phyloP scores from a whole-genome alignment of 2,329 filamentous ascomycete genomes.

The Alternaria sp. region DNA sequence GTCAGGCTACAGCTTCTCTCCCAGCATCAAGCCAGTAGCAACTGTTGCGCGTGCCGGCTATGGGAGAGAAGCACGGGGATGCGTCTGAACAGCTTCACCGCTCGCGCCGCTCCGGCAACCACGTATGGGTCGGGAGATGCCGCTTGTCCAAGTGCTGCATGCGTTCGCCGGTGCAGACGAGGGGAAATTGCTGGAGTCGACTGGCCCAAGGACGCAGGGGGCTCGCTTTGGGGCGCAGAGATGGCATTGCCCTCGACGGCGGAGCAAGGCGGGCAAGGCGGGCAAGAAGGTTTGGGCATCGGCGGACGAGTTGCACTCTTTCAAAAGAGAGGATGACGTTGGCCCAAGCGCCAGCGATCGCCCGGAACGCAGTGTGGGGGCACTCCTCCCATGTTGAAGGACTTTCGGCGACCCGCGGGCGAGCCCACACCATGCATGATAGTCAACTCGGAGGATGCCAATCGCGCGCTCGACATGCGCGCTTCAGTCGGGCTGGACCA shows the following conservation, averaged over 20 bases:
- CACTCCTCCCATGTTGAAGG: constrained; percentile 13
- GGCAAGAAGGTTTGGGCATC: background rate
- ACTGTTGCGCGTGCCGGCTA: constrained; percentile 10
- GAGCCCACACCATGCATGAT: constrained; percentile 19
- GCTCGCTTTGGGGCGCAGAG: background rate
- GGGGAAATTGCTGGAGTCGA: background rate
- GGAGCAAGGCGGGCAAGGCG: background rate
- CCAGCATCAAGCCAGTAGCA: constrained; percentile 24
- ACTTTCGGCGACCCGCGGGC: constrained; percentile 17
- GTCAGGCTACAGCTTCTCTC: constrained; percentile 18
- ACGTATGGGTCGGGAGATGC: constrained; percentile 5
- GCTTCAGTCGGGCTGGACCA: constrained; percentile 22
- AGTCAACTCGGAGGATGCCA: constrained; percentile 19
- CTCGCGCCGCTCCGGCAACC: constrained; percentile 8
- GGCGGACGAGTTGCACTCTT: background rate
- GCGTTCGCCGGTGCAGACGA: constrained; percentile 9
- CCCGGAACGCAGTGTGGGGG: constrained; percentile 17
- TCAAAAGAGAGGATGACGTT: constrained; percentile 3
- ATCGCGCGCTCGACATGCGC: constrained; percentile 16
- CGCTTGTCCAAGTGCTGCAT: constrained; percentile 12
- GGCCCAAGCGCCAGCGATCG: constrained; percentile 14
- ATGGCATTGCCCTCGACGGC: background rate
- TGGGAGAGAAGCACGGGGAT: constrained; percentile 8
- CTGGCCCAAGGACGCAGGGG: constrained; percentile 5
- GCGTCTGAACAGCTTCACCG: constrained; percentile 3